phyloP scores from a whole-genome alignment of 176 grass and related monocot species.

The Rhynchospora pubera region DNA sequence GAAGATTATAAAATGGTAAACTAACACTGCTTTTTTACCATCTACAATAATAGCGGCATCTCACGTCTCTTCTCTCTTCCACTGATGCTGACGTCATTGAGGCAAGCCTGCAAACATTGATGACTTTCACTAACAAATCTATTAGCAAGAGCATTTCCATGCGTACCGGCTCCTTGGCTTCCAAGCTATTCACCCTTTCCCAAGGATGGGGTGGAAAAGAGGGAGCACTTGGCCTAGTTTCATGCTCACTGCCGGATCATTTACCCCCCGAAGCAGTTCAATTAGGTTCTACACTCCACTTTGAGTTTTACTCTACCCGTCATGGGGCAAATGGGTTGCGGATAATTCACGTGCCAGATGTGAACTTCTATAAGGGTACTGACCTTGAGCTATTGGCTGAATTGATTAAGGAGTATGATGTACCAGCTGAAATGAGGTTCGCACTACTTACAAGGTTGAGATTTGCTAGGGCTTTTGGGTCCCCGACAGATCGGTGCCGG shows the following conservation, averaged over 20 bases:
- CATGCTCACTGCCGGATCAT: slow-evolving; percentile 45
- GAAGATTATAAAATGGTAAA: background rate
- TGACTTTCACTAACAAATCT: slow-evolving; percentile 66
- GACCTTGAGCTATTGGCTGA: slow-evolving; percentile 51
- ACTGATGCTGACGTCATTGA: slow-evolving; percentile 65
- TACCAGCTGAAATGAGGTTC: slow-evolving; percentile 50
- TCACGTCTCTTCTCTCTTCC: slow-evolving; percentile 54
- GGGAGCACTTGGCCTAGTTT: slow-evolving; percentile 63
- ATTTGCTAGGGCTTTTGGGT: slow-evolving; percentile 67
- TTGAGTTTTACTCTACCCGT: slow-evolving; percentile 55
- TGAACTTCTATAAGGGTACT: slow-evolving; percentile 32
- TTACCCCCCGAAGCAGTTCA: slow-evolving; percentile 36
- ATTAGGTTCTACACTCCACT: slow-evolving; percentile 72
- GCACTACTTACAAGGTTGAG: slow-evolving; percentile 57
- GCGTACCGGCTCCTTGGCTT: slow-evolving; percentile 38
- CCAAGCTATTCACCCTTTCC: slow-evolving; percentile 61
- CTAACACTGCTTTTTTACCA: slow-evolving; percentile 3
- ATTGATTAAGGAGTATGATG: slow-evolving; percentile 45
- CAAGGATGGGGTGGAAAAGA: slow-evolving; percentile 92
- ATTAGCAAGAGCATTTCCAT: slow-evolving; percentile 42
- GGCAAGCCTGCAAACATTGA: slow-evolving; percentile 64
- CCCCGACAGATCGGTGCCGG: slow-evolving; percentile 42
- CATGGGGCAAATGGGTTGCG: slow-evolving; percentile 43
- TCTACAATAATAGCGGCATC: slow-evolving; percentile 33
- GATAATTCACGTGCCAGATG: slow-evolving; percentile 49